Conservation (phyloP, 306 rosid genomes). For the Medicago lupulina region DNA sequence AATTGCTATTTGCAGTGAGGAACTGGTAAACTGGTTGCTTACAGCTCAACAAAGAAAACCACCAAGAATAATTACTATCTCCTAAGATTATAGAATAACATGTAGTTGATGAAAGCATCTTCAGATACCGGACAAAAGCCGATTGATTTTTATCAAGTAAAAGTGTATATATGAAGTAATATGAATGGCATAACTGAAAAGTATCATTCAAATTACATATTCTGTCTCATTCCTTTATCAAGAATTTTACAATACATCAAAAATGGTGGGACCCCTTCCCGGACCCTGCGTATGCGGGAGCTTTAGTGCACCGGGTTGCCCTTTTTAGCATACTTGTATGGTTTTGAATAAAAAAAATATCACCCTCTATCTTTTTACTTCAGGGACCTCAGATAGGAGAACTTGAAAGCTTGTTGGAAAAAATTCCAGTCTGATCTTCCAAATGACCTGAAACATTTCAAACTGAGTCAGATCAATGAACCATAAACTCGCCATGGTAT, state of each 20-base stretch:
- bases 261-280: too few relatives aligned
- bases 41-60: too few relatives aligned
- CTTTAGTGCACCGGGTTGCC: too few relatives aligned
- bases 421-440: conserved; percentile 27
- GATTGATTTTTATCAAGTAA: conserved; percentile 26
- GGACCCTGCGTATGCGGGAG: too few relatives aligned
- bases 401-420: conserved; percentile 33
- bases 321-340: conserved; percentile 43
- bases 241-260: too few relatives aligned
- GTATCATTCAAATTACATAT: conserved; percentile 18
- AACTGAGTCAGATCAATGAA: conserved; percentile 37
- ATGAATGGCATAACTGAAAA: conserved; percentile 19
- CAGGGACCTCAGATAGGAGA: conserved; percentile 18
- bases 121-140: conserved; percentile 2
- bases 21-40: too few relatives aligned
- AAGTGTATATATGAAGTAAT: neutral
- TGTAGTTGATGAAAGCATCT: neutral
- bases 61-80: too few relatives aligned
- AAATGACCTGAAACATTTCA: conserved; percentile 44
- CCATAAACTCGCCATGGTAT: neutral
- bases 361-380: conserved; percentile 6
- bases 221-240: conserved; percentile 29
- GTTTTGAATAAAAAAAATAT: conserved; percentile 32
- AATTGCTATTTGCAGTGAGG: too few relatives aligned
- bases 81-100: too few relatives aligned